These are phyloP conservation scores for Austropuccinia psidii DNA, from an alignment of 1,284 basidiomycete species.

Conservation along the genomic window DNA sequence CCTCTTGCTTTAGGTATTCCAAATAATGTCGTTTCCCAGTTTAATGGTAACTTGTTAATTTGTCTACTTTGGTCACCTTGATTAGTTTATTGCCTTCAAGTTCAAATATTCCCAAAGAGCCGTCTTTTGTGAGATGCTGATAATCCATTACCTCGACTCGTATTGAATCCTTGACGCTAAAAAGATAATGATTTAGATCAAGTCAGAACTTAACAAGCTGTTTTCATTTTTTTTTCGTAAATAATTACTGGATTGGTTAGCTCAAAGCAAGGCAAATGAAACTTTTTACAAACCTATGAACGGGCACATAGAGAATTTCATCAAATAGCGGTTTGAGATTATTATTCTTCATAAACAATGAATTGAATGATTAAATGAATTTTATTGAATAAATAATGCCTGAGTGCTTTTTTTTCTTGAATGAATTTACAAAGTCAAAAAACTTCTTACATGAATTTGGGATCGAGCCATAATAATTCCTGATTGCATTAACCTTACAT, in stretches of 20 bases:
- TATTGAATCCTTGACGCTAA: constrained; percentile 51
- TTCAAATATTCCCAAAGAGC: constrained; percentile 22
- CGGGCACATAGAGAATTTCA: constrained; percentile 51
- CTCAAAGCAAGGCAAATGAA: too few species aligned
- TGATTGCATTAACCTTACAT: constrained; percentile 71
- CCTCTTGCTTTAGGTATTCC: constrained; percentile 62
- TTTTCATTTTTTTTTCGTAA: constrained; percentile 53
- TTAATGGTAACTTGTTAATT: constrained; percentile 59
- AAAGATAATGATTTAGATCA: background rate
- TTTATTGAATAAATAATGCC: too few species aligned
- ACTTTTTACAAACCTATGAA: constrained; percentile 40
- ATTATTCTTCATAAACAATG: too few species aligned
- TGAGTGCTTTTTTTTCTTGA: too few species aligned
- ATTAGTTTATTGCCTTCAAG: background rate
- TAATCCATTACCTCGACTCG: constrained; percentile 94
- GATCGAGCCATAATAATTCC: constrained; percentile 71
- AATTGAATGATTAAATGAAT: too few species aligned
- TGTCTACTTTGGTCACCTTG: constrained; percentile 25
- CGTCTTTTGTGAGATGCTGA: constrained; percentile 70
- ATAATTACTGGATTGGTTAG: too few species aligned
- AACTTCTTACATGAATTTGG: constrained; percentile 78
- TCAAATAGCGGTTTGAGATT: constrained; percentile 89
- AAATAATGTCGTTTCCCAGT: constrained; percentile 60
- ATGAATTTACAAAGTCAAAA: constrained; percentile 45
- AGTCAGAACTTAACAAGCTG: background rate